Evolutionary conservation across 108 stramenopile species (phyloP).

Genomic region (Pseudonitzschia pungens): DNA sequence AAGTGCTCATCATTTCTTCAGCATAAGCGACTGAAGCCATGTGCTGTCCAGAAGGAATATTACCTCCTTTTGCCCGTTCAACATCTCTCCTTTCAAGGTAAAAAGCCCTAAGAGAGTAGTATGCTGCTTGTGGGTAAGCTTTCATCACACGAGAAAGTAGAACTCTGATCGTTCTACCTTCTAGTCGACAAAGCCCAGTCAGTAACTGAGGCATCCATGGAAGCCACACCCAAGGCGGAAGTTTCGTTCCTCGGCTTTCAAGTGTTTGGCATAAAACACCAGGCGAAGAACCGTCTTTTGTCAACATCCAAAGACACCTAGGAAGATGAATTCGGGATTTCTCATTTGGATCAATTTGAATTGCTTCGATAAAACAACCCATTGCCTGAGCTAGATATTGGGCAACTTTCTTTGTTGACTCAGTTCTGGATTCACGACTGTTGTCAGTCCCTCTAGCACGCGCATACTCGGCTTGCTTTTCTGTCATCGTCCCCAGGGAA

Average conservation of each 20-base stretch:
- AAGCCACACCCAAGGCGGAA: slow-evolving; percentile 94
- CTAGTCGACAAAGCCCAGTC: slow-evolving; percentile 71
- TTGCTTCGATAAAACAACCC: slow-evolving; percentile 92
- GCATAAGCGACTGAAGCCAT: slow-evolving; percentile 62
- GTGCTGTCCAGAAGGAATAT: slow-evolving; percentile 34
- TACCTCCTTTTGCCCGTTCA: slow-evolving; percentile 59
- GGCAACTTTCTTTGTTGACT: slow-evolving; percentile 65
- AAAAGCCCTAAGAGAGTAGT: slow-evolving; percentile 81
- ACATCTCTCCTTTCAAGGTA: slow-evolving; percentile 85
- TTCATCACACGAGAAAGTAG: slow-evolving; percentile 61
- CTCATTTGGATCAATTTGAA: slow-evolving; percentile 71
- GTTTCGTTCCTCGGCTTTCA: slow-evolving; percentile 57
- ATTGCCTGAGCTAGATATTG: slow-evolving; percentile 90
- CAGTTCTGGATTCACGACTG: slow-evolving; percentile 38
- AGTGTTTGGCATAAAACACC: slow-evolving; percentile 77
- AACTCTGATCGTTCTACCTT: slow-evolving; percentile 64
- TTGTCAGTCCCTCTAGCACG: slow-evolving; percentile 22
- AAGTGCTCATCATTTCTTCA: slow-evolving; percentile 85
- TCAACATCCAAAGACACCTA: slow-evolving; percentile 86
- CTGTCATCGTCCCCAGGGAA: slow-evolving; percentile 53
- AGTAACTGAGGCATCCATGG: slow-evolving; percentile 93
- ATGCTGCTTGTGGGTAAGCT: slow-evolving; percentile 84
- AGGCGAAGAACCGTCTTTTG: slow-evolving; percentile 72
- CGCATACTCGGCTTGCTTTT: slow-evolving; percentile 44
- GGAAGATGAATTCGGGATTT: slow-evolving; percentile 83